These are phyloP conservation scores for Fusarium coffeatum DNA, from an alignment of 2,329 filamentous ascomycete species.

Conservation along the genomic window DNA sequence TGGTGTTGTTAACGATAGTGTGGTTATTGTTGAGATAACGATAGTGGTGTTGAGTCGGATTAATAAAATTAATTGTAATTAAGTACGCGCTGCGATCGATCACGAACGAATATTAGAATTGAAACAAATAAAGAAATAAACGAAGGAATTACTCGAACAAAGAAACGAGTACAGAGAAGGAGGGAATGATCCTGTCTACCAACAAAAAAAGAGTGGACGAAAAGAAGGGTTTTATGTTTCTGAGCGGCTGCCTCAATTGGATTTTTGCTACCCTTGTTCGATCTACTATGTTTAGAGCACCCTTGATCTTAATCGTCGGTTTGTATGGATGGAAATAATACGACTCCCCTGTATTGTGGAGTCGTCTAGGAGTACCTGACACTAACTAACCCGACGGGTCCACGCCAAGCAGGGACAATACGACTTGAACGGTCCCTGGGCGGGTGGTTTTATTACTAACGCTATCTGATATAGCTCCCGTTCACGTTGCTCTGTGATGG, in stretches of 20 bases:
- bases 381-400: conserved; percentile 10
- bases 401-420: conserved; percentile 10
- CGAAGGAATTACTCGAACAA: conserved; percentile 3
- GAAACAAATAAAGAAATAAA: conserved; percentile 17
- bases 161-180: conserved; percentile 23
- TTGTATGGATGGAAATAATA: conserved; percentile 14
- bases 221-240: conserved; percentile 23
- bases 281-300: conserved; percentile 17
- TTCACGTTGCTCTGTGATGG: neutral
- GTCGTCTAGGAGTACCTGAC: conserved; percentile 26
- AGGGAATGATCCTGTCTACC: conserved; percentile 10
- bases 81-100: neutral
- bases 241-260: neutral
- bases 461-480: neutral
- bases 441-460: conserved; percentile 2
- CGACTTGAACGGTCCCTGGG: conserved; percentile 1
- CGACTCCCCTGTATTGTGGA: conserved; percentile 3
- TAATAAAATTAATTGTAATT: neutral
- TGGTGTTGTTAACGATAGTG: neutral
- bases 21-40: neutral
- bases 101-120: conserved; percentile 15
- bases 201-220: neutral
- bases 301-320: neutral
- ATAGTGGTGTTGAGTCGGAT: neutral
- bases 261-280: neutral